Percentiles rank a stretch among this genome's conserved stretches.
Evolutionary conservation across 805 yeast genomes (phyloP).

Genomic region (Ogataea minuta): DNA sequence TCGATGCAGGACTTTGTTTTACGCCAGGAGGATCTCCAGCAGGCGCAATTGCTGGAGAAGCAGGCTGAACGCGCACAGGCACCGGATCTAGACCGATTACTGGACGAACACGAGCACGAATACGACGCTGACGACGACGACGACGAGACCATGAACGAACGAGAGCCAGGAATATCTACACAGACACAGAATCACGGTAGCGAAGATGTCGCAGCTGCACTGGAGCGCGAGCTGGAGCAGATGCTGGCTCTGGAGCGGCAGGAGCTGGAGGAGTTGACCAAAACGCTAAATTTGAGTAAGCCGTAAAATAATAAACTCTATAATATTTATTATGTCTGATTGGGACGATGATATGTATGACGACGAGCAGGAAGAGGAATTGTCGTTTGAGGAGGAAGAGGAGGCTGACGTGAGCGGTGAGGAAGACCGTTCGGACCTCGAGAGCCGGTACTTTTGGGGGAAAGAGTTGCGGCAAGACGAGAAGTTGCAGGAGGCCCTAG

Average conservation of each 20-base stretch:
- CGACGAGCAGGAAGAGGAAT: conserved; percentile 36
- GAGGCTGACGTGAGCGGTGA: conserved; percentile 16
- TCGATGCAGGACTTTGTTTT: conserved; percentile 30
- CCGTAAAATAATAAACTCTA: not conserved
- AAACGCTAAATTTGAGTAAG: conserved; percentile 20
- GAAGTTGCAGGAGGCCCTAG: conserved; percentile 25
- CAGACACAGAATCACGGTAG: no score
- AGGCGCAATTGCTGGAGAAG: conserved; percentile 11
- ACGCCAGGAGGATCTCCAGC: conserved; percentile 22
- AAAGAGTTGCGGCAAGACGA: conserved; percentile 35
- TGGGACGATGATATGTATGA: conserved; percentile 39
- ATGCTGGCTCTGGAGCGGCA: conserved; percentile 25
- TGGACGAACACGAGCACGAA: conserved; percentile 21
- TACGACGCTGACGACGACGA: conserved; percentile 31
- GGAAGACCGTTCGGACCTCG: conserved; percentile 16
- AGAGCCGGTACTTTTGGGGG: conserved; percentile 32
- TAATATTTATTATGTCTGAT: conserved; percentile 33
- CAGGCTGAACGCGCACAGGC: conserved; percentile 23
- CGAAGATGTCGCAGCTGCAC: conserved; percentile 2
- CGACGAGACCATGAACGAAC: conserved; percentile 14
- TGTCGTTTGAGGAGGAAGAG: conserved; percentile 33
- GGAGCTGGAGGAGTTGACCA: conserved; percentile 33
- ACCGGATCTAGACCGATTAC: conserved; percentile 18
- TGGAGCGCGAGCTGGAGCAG: conserved; percentile 30
- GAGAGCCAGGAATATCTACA: not conserved